A percentile compares a stretch with the other conserved stretches of the same genome.
phyloP scores from a whole-genome alignment of 345 rosid genomes.

The Melaleuca alternifolia region DNA sequence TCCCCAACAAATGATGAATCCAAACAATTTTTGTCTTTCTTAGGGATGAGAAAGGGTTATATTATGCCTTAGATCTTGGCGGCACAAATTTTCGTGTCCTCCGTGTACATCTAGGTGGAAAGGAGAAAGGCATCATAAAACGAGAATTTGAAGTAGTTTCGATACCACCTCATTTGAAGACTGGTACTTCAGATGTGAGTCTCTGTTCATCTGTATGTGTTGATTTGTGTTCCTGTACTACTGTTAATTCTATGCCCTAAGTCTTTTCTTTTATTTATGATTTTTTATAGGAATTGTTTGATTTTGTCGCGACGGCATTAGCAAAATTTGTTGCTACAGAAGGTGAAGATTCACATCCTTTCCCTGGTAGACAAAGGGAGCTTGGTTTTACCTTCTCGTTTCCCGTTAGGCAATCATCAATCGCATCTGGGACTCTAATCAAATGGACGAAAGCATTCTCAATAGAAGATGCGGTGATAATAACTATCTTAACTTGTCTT shows the following conservation, averaged over 20 bases:
- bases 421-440: slow-evolving; percentile 66
- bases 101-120: slow-evolving; percentile 80
- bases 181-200: slow-evolving; percentile 45
- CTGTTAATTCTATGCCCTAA: not conserved
- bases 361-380: slow-evolving; percentile 64
- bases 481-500: not conserved
- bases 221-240: slow-evolving; percentile 10
- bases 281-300: slow-evolving; percentile 24
- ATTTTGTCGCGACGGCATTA: slow-evolving; percentile 46
- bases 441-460: slow-evolving; percentile 92
- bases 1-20: not conserved
- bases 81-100: slow-evolving; percentile 95
- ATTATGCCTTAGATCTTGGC: slow-evolving; percentile 93
- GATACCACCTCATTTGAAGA: slow-evolving; percentile 64
- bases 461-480: slow-evolving; percentile 54
- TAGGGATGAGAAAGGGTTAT: slow-evolving; percentile 80
- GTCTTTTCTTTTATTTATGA: not conserved
- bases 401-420: slow-evolving; percentile 73
- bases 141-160: slow-evolving; percentile 76
- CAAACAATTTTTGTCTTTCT: not conserved
- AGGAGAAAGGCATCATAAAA: slow-evolving; percentile 39
- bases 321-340: slow-evolving; percentile 68
- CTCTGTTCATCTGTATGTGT: not conserved
- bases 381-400: slow-evolving; percentile 91
- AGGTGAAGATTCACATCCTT: slow-evolving; percentile 40